Evolutionary conservation across 331 rosid species (phyloP).

Genomic region (Erythrophleum ivorense): DNA sequence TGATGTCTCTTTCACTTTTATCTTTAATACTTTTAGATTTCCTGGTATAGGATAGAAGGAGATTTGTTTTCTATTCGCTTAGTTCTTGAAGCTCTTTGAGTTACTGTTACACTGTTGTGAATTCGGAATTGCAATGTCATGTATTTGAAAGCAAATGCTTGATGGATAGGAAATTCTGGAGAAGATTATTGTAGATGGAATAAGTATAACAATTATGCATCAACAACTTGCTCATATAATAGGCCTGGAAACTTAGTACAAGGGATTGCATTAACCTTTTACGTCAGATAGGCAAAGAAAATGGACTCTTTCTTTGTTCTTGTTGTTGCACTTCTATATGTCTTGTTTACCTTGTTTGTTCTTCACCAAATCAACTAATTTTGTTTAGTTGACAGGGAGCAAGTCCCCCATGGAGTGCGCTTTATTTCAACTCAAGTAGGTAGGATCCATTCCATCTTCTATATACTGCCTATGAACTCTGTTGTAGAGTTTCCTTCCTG

Average conservation of each 20-base stretch:
- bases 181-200: no score
- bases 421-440: slow-evolving; percentile 94
- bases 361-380: not conserved
- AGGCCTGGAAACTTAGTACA: no score
- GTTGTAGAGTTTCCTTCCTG: not conserved
- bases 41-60: not conserved
- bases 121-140: not conserved
- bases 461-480: not conserved
- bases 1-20: not conserved
- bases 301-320: not conserved
- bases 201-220: no score
- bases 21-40: not conserved
- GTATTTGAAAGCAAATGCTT: slow-evolving; percentile 2
- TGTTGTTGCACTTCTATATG: not conserved
- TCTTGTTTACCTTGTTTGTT: not conserved
- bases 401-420: slow-evolving; percentile 71
- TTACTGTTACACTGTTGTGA: not conserved
- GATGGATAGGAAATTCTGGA: no score
- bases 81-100: not conserved
- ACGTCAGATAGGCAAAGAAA: not conserved
- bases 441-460: slow-evolving; percentile 45
- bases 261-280: not conserved
- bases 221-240: no score
- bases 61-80: not conserved
- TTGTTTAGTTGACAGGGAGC: slow-evolving; percentile 66